Percentiles rank a stretch among this genome's conserved stretches.
phyloP scores from a whole-genome alignment of 2,329 filamentous ascomycete species.

The Fusarium xylarioides region DNA sequence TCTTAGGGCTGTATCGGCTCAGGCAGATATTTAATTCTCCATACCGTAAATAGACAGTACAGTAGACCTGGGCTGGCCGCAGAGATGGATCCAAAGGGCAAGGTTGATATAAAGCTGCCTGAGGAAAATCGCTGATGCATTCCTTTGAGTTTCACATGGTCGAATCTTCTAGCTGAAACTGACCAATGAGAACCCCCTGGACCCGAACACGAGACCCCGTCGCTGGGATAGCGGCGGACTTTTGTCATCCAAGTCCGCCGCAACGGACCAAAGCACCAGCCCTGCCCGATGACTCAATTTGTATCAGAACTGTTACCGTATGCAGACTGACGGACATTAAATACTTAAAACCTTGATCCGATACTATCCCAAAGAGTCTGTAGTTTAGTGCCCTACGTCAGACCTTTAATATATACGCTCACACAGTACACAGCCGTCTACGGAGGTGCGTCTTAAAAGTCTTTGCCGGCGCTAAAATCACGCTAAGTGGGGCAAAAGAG shows the following conservation, averaged over 20 bases:
- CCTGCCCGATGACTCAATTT: conserved; percentile 6
- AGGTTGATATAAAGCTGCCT: conserved; percentile 2
- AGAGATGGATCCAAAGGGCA: not conserved
- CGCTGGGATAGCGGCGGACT: conserved; percentile 26
- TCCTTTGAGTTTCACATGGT: conserved; percentile 8
- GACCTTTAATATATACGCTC: not conserved
- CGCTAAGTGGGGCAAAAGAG: too few species aligned
- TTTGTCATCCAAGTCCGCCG: conserved; percentile 23
- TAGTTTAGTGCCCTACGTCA: not conserved
- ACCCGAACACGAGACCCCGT: conserved; percentile 22
- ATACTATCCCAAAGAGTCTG: not conserved
- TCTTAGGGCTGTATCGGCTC: not conserved
- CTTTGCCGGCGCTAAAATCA: too few species aligned
- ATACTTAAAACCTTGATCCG: not conserved
- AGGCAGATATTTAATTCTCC: not conserved
- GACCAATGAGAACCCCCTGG: conserved; percentile 18
- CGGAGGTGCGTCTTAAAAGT: too few species aligned
- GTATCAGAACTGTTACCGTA: not conserved
- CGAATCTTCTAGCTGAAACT: conserved; percentile 18
- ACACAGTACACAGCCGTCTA: not conserved
- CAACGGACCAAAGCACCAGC: not conserved
- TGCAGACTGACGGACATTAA: not conserved
- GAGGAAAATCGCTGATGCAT: not conserved
- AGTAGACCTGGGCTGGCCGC: not conserved
- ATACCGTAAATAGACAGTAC: not conserved